Conservation (phyloP, 208 protist genomes). For the Trypanosoma cruzi region DNA sequence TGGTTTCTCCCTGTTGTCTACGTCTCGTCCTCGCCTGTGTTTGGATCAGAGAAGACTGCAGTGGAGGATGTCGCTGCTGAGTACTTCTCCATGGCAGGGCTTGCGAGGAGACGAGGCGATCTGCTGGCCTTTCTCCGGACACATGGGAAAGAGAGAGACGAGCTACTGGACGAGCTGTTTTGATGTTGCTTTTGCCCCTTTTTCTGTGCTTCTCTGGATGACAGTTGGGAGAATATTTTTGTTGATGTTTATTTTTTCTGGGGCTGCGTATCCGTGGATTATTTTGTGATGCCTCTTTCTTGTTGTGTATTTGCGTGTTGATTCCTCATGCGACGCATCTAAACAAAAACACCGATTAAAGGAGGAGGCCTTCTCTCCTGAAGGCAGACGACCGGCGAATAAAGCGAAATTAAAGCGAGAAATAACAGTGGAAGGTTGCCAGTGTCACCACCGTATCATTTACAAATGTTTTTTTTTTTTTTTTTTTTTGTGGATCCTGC, state of each 20-base stretch:
- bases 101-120: slow-evolving; percentile 36
- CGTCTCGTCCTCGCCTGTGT: slow-evolving; percentile 46
- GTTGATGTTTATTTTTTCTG: neutral
- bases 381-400: neutral
- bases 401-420: neutral
- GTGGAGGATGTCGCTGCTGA: slow-evolving; percentile 67
- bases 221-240: too few species aligned
- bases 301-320: neutral
- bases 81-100: slow-evolving; percentile 78
- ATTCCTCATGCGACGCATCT: neutral
- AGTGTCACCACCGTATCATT: neutral
- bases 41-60: slow-evolving; percentile 55
- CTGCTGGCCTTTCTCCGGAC: slow-evolving; percentile 64
- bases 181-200: slow-evolving; percentile 12
- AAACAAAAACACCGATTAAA: neutral
- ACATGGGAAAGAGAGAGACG: slow-evolving; percentile 57
- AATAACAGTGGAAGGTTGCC: neutral
- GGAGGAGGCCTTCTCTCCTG: neutral
- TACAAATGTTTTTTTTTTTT: slow-evolving; percentile 16
- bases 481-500: slow-evolving; percentile 6
- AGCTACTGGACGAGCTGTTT: slow-evolving; percentile 84
- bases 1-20: slow-evolving; percentile 86
- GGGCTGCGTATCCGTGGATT: neutral
- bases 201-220: neutral
- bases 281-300: neutral